Evolutionary conservation across 1,284 basidiomycete species (phyloP), one percentile per base, ranked within the genome.

Genomic region (Cutaneotrichosporon sp.): DNA sequence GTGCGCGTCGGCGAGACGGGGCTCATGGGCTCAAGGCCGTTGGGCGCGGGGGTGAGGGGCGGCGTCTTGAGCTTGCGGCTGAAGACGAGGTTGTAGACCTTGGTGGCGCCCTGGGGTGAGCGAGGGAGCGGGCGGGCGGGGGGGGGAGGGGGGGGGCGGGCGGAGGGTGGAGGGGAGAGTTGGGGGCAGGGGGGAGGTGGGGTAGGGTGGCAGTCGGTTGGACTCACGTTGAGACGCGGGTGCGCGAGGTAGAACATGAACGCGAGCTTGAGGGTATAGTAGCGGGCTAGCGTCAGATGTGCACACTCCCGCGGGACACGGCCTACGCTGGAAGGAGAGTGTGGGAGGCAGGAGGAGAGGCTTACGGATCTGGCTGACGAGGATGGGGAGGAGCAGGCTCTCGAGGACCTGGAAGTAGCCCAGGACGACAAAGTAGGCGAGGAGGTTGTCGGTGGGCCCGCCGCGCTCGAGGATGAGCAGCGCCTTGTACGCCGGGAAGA

Each of bases 351-450:
- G 55, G 29, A 18, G 10, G 14, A 55, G n/a, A n/a, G n/a, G n/a
- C 65, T 43, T 22, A 63, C 65, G 62, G 29, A 67, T 42, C 24
- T 36, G 31, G 20, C 29, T 29, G 16, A 59, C 50, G 34, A 63
- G 38, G 33, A 56, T 20, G 31, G 54, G 43, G 2, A 43, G 49
- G 20, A 55, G 67, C 36, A 73, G 62, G 38, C 68, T 69, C 67
- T 78, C 76, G n/a, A 72, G 38, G 34, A 71, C 71, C 63, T 76
- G 74, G 49, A 78, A 63, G 38, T 69, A 64, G n/a, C 74, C 74
- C 31, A 78, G 69, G 14, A 72, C 63, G 43, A 76, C 70, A 66
- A 75, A 78, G 71, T 72, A 76, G 6, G 71, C 57, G 46, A 78
- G 61, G 33, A 75, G 68, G n/a, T 63, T 61, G 60, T 73, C 69